These are phyloP conservation scores for Streptanthus diversifolius DNA, from an alignment of 345 rosid species.

Conservation along the genomic window DNA sequence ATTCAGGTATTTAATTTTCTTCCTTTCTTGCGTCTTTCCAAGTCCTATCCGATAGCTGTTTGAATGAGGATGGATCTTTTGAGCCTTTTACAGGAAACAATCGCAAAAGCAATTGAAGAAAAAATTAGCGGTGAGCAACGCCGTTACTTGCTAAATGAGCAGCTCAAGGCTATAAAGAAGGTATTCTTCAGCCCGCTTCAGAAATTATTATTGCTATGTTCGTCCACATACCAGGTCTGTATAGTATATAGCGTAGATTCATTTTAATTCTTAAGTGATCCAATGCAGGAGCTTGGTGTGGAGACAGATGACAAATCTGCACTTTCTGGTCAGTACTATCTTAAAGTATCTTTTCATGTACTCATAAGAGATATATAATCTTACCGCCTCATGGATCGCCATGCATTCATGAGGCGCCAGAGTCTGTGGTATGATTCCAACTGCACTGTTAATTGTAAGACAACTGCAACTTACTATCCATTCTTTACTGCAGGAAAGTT, in stretches of 20 bases:
- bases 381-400: neutral
- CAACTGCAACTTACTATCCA: neutral
- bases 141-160: conserved; percentile 94
- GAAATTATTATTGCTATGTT: neutral
- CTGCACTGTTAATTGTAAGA: neutral
- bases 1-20: conserved; percentile 63
- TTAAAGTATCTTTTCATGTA: conserved; percentile 5
- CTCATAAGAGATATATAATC: neutral
- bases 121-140: conserved; percentile 99
- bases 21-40: neutral
- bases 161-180: conserved; percentile 99
- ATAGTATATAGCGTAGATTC: conserved; percentile 16
- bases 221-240: neutral
- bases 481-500: conserved; percentile 69
- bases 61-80: conserved; percentile 4
- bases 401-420: neutral
- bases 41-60: neutral
- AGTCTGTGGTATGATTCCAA: neutral
- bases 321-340: conserved; percentile 66
- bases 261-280: conserved; percentile 15
- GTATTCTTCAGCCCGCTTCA: conserved; percentile 36
- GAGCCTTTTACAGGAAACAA: conserved; percentile 61
- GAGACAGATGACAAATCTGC: conserved; percentile 99
- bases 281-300: conserved; percentile 86
- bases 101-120: conserved; percentile 98